A percentile compares a stretch with the other conserved stretches of the same genome.
Conservation (phyloP, 176 grass and related monocot genomes). For the Aegilops speltoides region DNA sequence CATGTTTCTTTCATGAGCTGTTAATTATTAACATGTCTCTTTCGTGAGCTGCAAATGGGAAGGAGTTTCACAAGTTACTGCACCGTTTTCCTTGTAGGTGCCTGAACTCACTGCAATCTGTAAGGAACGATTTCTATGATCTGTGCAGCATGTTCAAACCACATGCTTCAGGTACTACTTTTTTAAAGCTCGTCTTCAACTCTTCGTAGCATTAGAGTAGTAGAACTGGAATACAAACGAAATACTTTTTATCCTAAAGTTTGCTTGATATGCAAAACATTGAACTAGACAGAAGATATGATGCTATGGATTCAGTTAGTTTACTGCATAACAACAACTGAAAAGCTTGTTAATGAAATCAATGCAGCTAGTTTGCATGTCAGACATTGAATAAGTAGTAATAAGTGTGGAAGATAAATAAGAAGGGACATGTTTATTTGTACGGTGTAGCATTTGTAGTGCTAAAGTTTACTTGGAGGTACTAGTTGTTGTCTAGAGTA, state of each 20-base stretch:
- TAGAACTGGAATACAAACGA: background rate
- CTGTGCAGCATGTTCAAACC: constrained; percentile 31
- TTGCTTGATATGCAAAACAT: background rate
- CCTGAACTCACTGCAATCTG: constrained; percentile 24
- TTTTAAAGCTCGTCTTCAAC: background rate
- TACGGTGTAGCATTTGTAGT: background rate
- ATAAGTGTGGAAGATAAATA: background rate
- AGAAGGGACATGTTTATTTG: background rate
- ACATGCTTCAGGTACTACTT: constrained; percentile 71
- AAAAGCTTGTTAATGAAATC: background rate
- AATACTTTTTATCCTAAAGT: background rate
- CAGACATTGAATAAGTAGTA: background rate
- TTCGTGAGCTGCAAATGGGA: background rate
- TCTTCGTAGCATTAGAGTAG: background rate
- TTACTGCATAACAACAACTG: background rate
- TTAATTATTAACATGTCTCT: background rate
- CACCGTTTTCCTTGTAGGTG: constrained; percentile 42
- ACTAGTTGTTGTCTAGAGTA: background rate
- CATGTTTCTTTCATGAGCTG: background rate
- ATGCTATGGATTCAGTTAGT: background rate
- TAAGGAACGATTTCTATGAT: constrained; percentile 49
- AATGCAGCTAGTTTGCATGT: background rate
- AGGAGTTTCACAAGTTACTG: background rate
- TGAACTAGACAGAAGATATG: background rate
- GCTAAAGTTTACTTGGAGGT: background rate